These are phyloP conservation scores for Colletotrichum salicis DNA, from an alignment of 2,329 filamentous ascomycete species.

Conservation along the genomic window DNA sequence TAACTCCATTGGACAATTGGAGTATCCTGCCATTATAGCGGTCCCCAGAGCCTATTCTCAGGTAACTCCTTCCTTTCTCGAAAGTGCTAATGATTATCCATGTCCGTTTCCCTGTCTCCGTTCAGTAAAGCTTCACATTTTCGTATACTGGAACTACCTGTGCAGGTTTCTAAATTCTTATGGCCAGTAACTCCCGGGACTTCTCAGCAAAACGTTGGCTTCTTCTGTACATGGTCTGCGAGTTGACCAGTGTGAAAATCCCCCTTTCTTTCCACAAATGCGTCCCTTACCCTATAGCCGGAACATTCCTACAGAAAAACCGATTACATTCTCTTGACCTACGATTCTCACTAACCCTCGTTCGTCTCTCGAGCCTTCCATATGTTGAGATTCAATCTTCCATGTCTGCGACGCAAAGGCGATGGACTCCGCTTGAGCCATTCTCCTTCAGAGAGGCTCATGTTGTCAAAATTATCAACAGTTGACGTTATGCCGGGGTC, in stretches of 20 bases:
- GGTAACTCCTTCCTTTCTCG: neutral
- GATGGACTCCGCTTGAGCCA: constrained; percentile 39
- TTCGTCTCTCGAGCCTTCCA: neutral
- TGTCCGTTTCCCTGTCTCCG: neutral
- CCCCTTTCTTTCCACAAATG: neutral
- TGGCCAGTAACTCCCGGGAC: neutral
- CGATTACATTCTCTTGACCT: too few relatives aligned
- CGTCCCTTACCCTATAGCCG: too few relatives aligned
- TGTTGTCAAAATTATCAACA: constrained; percentile 8
- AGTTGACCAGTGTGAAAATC: neutral
- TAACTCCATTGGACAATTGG: too few relatives aligned
- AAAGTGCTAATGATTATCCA: neutral
- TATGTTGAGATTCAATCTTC: neutral
- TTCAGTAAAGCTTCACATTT: neutral
- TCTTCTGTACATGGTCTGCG: neutral
- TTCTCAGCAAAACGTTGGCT: neutral
- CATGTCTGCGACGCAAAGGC: constrained; percentile 27
- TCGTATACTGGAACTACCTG: neutral
- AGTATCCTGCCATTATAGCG: too few relatives aligned
- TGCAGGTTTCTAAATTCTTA: neutral
- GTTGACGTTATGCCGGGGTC: neutral
- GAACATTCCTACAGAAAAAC: neutral
- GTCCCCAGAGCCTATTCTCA: too few relatives aligned
- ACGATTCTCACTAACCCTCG: neutral
- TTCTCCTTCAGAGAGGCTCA: constrained; percentile 31